Evolutionary conservation across 2,329 filamentous ascomycete species (phyloP).

Genomic region (Colletotrichum cordylinicola): DNA sequence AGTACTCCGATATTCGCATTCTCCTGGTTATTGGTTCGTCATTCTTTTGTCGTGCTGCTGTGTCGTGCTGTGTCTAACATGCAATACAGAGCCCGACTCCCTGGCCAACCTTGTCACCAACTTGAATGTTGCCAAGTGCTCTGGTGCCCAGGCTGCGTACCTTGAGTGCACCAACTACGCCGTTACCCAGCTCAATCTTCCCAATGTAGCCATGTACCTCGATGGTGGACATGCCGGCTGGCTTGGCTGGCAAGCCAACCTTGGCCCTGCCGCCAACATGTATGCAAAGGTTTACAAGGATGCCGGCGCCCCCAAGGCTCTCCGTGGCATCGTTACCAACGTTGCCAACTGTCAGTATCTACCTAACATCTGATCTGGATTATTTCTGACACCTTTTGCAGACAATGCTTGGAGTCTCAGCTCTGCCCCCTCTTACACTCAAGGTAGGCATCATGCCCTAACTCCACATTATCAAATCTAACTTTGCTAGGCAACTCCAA

Average conservation of each 20-base stretch:
- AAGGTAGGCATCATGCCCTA: constrained; percentile 23
- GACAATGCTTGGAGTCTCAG: constrained; percentile 56
- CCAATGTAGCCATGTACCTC: constrained; percentile 63
- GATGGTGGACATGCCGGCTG: constrained; percentile 61
- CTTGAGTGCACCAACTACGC: constrained; percentile 56
- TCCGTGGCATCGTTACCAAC: constrained; percentile 63
- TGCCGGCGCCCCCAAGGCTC: constrained; percentile 51
- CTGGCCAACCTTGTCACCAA: constrained; percentile 67
- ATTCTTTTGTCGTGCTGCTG: background rate
- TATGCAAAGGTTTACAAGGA: constrained; percentile 55
- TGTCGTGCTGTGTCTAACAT: constrained; percentile 26
- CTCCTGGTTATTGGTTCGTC: constrained; percentile 49
- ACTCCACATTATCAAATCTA: background rate
- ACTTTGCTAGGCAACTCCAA: constrained; percentile 46
- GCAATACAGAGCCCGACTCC: constrained; percentile 56
- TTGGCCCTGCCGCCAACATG: constrained; percentile 51
- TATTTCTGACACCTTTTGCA: background rate
- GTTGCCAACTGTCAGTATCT: constrained; percentile 48
- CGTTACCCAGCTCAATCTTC: constrained; percentile 55
- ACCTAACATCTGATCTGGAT: background rate
- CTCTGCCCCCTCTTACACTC: constrained; percentile 50
- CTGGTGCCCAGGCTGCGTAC: constrained; percentile 53
- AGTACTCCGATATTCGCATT: constrained; percentile 48
- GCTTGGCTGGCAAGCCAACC: constrained; percentile 63
- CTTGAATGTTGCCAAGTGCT: constrained; percentile 54